Percentiles rank a stretch among this genome's conserved stretches.
Conservation (phyloP, 2,329 filamentous ascomycete genomes). For the Colletotrichum sp. region DNA sequence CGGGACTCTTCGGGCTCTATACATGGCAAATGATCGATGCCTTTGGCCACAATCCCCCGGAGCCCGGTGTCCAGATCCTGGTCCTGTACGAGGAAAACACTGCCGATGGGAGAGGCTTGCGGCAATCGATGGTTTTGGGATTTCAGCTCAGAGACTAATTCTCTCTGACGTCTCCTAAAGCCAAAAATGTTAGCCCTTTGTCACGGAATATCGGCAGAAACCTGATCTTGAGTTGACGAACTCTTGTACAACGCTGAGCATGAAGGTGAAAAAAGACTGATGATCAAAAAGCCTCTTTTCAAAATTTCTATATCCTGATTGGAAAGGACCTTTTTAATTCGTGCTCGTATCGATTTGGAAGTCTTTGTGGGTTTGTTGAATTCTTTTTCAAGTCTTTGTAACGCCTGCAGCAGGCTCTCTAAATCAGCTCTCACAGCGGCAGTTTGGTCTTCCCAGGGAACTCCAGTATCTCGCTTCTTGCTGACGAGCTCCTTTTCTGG, state of each 20-base stretch:
- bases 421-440: not conserved
- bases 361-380: not conserved
- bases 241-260: not conserved
- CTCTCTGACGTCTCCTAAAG: not conserved
- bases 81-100: not conserved
- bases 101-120: not conserved
- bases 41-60: not conserved
- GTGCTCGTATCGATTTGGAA: not conserved
- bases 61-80: not conserved
- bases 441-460: not conserved
- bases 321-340: not conserved
- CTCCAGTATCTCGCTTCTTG: not conserved
- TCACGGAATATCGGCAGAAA: not conserved
- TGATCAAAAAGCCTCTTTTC: not conserved
- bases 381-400: not conserved
- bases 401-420: not conserved
- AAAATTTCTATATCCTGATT: not conserved
- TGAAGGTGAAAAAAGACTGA: not conserved
- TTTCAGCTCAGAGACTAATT: not conserved
- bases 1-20: not conserved
- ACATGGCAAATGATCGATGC: not conserved
- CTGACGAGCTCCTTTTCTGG: not conserved
- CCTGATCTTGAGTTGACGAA: not conserved
- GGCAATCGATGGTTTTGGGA: not conserved
- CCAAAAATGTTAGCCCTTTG: fast-evolving